Conservation (phyloP, 805 yeast species). For the Sugiyamaella lignohabitans region DNA sequence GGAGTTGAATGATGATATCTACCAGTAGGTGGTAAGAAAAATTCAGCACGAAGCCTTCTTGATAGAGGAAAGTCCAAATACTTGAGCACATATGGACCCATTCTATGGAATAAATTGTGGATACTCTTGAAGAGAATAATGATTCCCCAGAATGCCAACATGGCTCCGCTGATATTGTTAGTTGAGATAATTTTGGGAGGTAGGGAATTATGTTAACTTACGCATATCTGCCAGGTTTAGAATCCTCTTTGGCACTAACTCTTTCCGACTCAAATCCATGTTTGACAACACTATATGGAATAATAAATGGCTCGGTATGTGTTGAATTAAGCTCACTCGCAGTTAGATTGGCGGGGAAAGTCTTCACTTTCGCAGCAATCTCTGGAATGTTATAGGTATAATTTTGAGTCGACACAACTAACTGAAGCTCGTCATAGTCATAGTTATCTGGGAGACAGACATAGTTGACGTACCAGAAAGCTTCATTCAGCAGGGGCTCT, state of each 20-base stretch:
- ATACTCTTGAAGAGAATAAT: slow-evolving; percentile 8
- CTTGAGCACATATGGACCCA: slow-evolving; percentile 16
- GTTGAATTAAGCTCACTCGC: background rate
- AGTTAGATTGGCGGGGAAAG: background rate
- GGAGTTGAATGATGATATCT: slow-evolving; percentile 1
- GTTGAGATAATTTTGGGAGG: no score
- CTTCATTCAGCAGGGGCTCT: background rate
- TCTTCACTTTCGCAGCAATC: background rate
- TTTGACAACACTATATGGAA: slow-evolving; percentile 2
- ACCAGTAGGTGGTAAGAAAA: slow-evolving; percentile 4
- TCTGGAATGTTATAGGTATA: background rate
- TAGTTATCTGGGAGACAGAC: slow-evolving; percentile 36
- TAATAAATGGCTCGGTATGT: slow-evolving; percentile 5
- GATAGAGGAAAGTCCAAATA: slow-evolving; percentile 1
- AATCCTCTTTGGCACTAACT: background rate
- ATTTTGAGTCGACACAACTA: no score
- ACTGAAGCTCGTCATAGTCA: background rate
- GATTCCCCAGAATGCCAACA: slow-evolving; percentile 12
- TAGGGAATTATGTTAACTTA: no score
- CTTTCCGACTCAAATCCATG: background rate
- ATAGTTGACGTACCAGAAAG: background rate
- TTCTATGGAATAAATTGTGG: slow-evolving; percentile 5
- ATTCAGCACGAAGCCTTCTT: slow-evolving; percentile 2
- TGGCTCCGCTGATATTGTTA: no score
- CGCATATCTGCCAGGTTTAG: slow-evolving; percentile 4